Evolutionary conservation across 768 basidiomycete genomes (phyloP), one percentile per base, ranked within the genome.

Genomic region (Mycena albidolilacea): DNA sequence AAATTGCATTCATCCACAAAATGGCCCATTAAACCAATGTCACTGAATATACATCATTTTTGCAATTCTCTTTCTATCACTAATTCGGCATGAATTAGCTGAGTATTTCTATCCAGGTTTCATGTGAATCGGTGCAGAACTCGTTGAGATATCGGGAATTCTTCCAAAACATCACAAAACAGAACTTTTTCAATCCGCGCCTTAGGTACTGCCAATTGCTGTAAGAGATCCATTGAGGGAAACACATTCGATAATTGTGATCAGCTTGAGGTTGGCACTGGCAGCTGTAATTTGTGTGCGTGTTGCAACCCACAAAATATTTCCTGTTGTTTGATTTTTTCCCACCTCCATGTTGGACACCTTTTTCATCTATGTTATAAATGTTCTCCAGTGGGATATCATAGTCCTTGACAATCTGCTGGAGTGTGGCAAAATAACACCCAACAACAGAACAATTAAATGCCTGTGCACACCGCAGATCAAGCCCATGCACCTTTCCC

Each of bases 191-290:
- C n/a, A n/a, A n/a, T n/a, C n/a, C n/a, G n/a, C n/a, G n/a, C n/a
- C n/a, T n/a, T n/a, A n/a, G n/a, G n/a, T n/a, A n/a, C n/a, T n/a
- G n/a, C n/a, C n/a, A n/a, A n/a, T n/a, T n/a, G n/a, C n/a, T n/a
- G n/a, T 35, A 9, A 84, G 50, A 15, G 67, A 50, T 2, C 85
- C 84, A 76, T 82, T 83, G 1, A 84, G 80, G 21, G 76, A 82
- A 3, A 85, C 77, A 76, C 79, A 81, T 70, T 86, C 82, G 48
- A 87, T 78, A 41, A 87, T 76, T 0, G 84, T 87, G 41, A 86
- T 78, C 0, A 85, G 79, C 74, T 87, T 80, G 1, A 85, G 80
- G 57, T 85, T 82, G n/a, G 76, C 83, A 73, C 77, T 80, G 12
- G 57, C 37, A 19, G 57, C 57, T 55, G 10, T 58, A 58, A 58